phyloP scores from a whole-genome alignment of 2,329 filamentous ascomycete genomes.

The Cordyceps cicadae region DNA sequence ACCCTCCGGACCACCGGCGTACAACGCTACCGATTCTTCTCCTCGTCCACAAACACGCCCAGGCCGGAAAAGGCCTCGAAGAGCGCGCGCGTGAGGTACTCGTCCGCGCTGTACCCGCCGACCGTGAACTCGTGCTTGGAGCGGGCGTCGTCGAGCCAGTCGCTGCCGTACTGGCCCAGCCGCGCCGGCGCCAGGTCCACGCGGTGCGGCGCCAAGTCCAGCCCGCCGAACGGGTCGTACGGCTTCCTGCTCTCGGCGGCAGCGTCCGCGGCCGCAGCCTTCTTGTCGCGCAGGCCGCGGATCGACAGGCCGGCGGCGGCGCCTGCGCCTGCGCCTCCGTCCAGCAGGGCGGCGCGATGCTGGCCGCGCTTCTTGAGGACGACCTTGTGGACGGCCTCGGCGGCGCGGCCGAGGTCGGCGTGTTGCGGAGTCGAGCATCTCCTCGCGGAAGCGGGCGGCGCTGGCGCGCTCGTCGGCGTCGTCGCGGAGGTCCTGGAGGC shows the following conservation, averaged over 20 bases:
- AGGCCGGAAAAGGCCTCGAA: constrained; percentile 86
- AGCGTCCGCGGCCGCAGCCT: constrained; percentile 28
- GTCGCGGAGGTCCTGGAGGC: constrained; percentile 57
- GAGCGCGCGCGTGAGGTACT: constrained; percentile 74
- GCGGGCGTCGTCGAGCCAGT: constrained; percentile 60
- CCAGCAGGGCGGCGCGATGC: too few relatives aligned
- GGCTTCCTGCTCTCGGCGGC: constrained; percentile 52
- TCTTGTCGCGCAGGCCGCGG: constrained; percentile 66
- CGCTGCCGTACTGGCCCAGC: constrained; percentile 63
- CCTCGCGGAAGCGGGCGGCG: constrained; percentile 54
- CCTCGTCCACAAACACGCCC: constrained; percentile 78
- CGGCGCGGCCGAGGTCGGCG: constrained; percentile 52
- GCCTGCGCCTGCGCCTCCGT: too few relatives aligned
- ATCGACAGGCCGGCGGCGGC: constrained; percentile 49
- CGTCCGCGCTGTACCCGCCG: constrained; percentile 74
- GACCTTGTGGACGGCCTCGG: constrained; percentile 50
- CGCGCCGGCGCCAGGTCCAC: constrained; percentile 46
- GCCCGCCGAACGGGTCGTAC: constrained; percentile 82
- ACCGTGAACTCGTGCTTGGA: constrained; percentile 59
- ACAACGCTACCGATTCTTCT: constrained; percentile 39
- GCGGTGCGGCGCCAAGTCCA: constrained; percentile 59
- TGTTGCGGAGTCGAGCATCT: constrained; percentile 59
- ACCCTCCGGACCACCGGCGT: constrained; percentile 15
- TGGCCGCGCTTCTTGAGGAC: constrained; percentile 67
- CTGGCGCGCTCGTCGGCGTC: constrained; percentile 62